These are phyloP conservation scores for Uromyces viciae-fabae DNA, from an alignment of 1,284 basidiomycete genomes.

Conservation along the genomic window DNA sequence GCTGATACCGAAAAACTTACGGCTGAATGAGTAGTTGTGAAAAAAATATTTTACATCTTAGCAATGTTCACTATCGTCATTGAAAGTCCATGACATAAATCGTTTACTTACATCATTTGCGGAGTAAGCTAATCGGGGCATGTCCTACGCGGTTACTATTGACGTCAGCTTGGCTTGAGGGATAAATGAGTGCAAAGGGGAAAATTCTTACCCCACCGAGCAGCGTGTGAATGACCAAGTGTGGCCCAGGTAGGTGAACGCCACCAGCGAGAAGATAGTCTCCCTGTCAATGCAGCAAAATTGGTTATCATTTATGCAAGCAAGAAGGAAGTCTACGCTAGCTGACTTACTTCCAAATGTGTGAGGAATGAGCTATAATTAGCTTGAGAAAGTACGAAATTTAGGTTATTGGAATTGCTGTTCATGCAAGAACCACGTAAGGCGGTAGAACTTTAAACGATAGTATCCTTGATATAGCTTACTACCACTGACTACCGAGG, in stretches of 20 bases:
- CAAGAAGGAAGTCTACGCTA: not conserved
- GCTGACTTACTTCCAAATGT: slow-evolving; percentile 17
- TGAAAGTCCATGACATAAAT: not conserved
- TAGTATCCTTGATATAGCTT: not conserved
- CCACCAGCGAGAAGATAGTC: not conserved
- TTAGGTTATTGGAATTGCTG: slow-evolving; percentile 20
- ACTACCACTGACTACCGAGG: slow-evolving; percentile 39
- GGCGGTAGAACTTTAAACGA: not conserved
- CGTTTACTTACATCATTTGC: slow-evolving; percentile 32
- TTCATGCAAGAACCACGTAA: not conserved
- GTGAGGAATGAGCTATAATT: slow-evolving; percentile 19
- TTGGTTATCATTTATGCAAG: too few species aligned
- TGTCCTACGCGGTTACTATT: not conserved
- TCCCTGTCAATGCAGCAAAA: not conserved
- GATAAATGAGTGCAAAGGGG: not conserved
- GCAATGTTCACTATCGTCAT: too few species aligned
- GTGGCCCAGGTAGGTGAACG: slow-evolving; percentile 15
- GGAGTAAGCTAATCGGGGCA: slow-evolving; percentile 17
- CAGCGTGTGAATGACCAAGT: slow-evolving; percentile 22
- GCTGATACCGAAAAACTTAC: not conserved
- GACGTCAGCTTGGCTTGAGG: not conserved
- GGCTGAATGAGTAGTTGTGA: not conserved
- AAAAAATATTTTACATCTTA: too few species aligned
- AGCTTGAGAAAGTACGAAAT: not conserved
- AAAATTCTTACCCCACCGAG: slow-evolving; percentile 22